phyloP scores from a whole-genome alignment of 2,329 filamentous ascomycete species.

The Stagonosporopsis rhizophila region DNA sequence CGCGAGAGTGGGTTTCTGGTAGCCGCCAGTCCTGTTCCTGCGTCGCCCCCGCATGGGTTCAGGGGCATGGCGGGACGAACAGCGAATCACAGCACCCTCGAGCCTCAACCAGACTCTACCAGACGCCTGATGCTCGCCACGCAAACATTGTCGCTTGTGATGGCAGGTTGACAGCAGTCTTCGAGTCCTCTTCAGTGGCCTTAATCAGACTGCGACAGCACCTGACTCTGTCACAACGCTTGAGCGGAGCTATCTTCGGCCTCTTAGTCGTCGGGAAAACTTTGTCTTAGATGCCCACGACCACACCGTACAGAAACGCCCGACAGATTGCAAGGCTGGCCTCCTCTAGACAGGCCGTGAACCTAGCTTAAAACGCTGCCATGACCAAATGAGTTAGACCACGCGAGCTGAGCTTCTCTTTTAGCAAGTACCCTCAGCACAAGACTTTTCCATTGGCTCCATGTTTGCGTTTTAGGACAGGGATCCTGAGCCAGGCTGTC shows the following conservation, averaged over 20 bases:
- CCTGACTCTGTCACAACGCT: neutral
- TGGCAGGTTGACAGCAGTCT: conserved; percentile 1
- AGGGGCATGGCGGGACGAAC: conserved; percentile 30
- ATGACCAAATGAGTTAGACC: conserved; percentile 33
- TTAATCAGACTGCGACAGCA: neutral
- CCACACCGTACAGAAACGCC: conserved; percentile 6
- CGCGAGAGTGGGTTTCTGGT: conserved; percentile 19
- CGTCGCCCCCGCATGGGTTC: conserved; percentile 28
- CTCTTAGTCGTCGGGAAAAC: conserved; percentile 2
- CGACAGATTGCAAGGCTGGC: conserved; percentile 23
- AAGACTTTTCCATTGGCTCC: conserved; percentile 29
- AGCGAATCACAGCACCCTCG: conserved; percentile 33
- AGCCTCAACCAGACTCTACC: conserved; percentile 16
- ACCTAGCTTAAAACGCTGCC: conserved; percentile 30
- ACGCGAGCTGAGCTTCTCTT: conserved; percentile 30
- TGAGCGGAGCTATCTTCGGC: neutral
- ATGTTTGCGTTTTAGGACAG: conserved; percentile 24
- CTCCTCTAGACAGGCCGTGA: conserved; percentile 27
- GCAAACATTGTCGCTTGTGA: neutral
- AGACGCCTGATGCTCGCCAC: conserved; percentile 23
- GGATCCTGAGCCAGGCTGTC: conserved; percentile 35
- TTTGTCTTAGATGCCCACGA: conserved; percentile 2
- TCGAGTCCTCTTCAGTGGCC: neutral
- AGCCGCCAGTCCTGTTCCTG: conserved; percentile 40
- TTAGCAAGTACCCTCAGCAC: conserved; percentile 26